phyloP scores from a whole-genome alignment of 148 eudicot genomes.

The Spergularia marina region DNA sequence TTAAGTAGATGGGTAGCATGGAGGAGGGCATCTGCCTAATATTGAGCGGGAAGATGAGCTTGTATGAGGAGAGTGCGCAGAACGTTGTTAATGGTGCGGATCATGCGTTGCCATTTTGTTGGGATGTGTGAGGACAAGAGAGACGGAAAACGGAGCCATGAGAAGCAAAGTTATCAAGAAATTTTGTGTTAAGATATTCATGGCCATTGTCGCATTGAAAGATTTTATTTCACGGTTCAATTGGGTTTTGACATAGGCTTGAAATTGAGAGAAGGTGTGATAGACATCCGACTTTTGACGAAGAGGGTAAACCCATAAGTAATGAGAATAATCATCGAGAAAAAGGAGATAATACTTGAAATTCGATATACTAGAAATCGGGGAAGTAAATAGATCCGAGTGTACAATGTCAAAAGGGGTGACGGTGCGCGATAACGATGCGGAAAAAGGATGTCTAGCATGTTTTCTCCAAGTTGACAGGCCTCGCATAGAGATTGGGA shows the following conservation, averaged over 20 bases:
- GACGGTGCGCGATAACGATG: not conserved
- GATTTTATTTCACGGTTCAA: not conserved
- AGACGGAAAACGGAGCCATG: not conserved
- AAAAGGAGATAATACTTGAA: not conserved
- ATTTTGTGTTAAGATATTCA: not conserved
- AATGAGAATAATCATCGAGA: not conserved
- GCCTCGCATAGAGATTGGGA: too few species aligned
- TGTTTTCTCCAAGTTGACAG: not conserved
- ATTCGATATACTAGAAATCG: not conserved
- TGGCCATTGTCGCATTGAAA: constrained; percentile 11
- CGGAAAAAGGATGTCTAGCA: not conserved
- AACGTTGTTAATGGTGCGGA: too few species aligned
- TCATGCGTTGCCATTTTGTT: not conserved
- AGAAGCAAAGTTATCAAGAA: too few species aligned
- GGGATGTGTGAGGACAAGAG: not conserved
- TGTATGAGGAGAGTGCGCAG: not conserved
- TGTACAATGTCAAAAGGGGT: not conserved
- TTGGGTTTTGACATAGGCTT: not conserved
- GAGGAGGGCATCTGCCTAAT: not conserved
- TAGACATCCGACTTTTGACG: not conserved
- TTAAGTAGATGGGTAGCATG: not conserved
- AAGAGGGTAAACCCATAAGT: not conserved
- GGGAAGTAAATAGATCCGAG: not conserved
- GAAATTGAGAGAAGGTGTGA: not conserved
- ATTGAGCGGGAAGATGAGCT: not conserved